Conservation (phyloP, 768 basidiomycete genomes). For the Tricholoma matsutake region DNA sequence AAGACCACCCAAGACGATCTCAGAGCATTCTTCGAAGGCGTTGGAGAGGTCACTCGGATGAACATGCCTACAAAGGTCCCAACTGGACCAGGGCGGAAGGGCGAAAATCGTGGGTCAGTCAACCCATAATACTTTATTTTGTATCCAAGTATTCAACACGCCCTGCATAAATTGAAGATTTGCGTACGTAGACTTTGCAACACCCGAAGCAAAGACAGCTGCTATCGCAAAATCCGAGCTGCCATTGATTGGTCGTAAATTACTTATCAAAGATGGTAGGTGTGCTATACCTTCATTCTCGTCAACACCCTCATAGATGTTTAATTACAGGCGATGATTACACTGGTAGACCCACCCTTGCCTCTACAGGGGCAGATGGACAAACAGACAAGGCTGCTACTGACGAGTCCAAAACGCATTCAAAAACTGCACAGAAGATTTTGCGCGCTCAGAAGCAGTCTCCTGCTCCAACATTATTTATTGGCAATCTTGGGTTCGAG, state of each 20-base stretch:
- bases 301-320: conserved; percentile 3
- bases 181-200: conserved; percentile 94
- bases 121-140: neutral
- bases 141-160: conserved; percentile 1
- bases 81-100: conserved; percentile 43
- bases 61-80: conserved; percentile 80
- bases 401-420: conserved; percentile 38
- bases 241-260: conserved; percentile 75
- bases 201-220: conserved; percentile 63
- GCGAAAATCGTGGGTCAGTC: conserved; percentile 79
- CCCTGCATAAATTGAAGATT: conserved; percentile 50
- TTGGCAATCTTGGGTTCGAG: conserved; percentile 92
- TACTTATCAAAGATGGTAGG: conserved; percentile 92
- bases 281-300: conserved; percentile 7
- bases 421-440: conserved; percentile 78
- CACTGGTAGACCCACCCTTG: conserved; percentile 58
- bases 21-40: conserved; percentile 63
- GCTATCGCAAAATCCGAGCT: conserved; percentile 84
- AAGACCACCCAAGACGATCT: conserved; percentile 80
- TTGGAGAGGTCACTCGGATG: conserved; percentile 73
- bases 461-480: conserved; percentile 81
- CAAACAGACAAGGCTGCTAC: conserved; percentile 22
- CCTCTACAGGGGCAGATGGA: conserved; percentile 35
- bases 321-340: conserved; percentile 63
- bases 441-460: conserved; percentile 77